Evolutionary conservation across 225 moss, liverwort and hornwort genomes (phyloP), one percentile per base, ranked within the genome.

Genomic region (Physcomitrellopsis africana): DNA sequence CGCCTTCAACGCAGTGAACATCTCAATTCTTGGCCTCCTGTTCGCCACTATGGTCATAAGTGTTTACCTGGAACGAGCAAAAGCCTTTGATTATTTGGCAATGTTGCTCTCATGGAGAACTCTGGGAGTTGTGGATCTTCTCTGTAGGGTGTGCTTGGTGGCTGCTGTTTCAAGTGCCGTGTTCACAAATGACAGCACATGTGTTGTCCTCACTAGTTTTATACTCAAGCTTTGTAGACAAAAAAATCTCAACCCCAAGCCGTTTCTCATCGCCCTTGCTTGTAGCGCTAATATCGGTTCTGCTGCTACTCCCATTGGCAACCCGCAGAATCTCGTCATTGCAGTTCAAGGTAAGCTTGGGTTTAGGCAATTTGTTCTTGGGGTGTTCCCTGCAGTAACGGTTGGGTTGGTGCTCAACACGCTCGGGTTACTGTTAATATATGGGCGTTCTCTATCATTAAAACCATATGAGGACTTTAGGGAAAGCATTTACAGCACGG

Each of bases 41-140:
- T 96, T 96, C 68, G 94, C 94, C 16, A 96, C 96, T 74, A 96
- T 96, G 96, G 84, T 92, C 46, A 83, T 92, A 66, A 92, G 90
- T 66, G 81, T 90, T 1, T 92, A 94, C 80, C 68, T 96, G 6
- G 92, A 96, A 62, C 74, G 85, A 45, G 92, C 86, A 2, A 76
- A 82, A 59, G 68, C 92, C 32, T 96, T 94, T 64, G 79, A 85
- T 23, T 86, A 82, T 43, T 76, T 96, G 72, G 79, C 77, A 1
- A n/a, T 32, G 18, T 53, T 77, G 6, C 86, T 96, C 8, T 81
- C 89, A 10, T 96, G 94, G 92, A 91, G 55, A 73, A 90, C 88
- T 12, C 69, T 10, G 2, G 96, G 96, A 0, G 87, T 77, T 1
- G 88, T 62, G 19, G 96, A 96, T 69, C 78, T 96, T 7, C 89